Conservation (phyloP, 2,329 filamentous ascomycete genomes). For the Leptographium galeiforme region DNA sequence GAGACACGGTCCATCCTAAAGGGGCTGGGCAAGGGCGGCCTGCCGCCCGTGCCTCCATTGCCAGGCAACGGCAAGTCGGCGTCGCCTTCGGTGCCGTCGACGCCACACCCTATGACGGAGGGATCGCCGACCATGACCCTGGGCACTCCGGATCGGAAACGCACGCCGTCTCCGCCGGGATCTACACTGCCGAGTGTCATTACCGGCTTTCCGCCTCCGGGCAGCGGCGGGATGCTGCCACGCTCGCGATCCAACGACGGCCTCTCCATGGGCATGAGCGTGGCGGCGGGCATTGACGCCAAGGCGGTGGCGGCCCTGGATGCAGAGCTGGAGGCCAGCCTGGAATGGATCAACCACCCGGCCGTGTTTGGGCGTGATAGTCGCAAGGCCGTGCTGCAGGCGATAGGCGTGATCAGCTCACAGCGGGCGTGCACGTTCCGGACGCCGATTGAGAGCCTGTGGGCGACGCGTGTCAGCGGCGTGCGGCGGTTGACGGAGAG, state of each 20-base stretch:
- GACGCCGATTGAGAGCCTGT: constrained; percentile 76
- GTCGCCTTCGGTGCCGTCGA: constrained; percentile 29
- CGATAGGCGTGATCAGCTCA: constrained; percentile 90
- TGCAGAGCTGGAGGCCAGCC: constrained; percentile 72
- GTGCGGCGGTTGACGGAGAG: constrained; percentile 70
- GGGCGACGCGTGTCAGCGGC: constrained; percentile 71
- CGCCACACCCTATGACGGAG: constrained; percentile 32
- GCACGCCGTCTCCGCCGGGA: constrained; percentile 39
- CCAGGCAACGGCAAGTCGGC: constrained; percentile 24
- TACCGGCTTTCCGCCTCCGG: constrained; percentile 23
- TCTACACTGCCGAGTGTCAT: constrained; percentile 30
- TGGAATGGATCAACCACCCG: constrained; percentile 97
- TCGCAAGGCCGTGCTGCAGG: constrained; percentile 88
- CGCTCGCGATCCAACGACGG: constrained; percentile 42
- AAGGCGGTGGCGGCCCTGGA: constrained; percentile 77
- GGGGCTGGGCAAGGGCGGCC: constrained; percentile 84
- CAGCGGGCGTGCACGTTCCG: constrained; percentile 91
- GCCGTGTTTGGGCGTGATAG: constrained; percentile 89
- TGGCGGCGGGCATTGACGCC: constrained; percentile 61
- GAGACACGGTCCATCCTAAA: constrained; percentile 94
- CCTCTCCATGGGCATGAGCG: constrained; percentile 36
- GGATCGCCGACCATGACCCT: constrained; percentile 25
- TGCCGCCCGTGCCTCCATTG: constrained; percentile 71
- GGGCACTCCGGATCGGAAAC: constrained; percentile 40
- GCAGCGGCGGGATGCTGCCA: constrained; percentile 24